Evolutionary conservation across 139 green algal genomes (phyloP).

Genomic region (Picocystis salinarum): DNA sequence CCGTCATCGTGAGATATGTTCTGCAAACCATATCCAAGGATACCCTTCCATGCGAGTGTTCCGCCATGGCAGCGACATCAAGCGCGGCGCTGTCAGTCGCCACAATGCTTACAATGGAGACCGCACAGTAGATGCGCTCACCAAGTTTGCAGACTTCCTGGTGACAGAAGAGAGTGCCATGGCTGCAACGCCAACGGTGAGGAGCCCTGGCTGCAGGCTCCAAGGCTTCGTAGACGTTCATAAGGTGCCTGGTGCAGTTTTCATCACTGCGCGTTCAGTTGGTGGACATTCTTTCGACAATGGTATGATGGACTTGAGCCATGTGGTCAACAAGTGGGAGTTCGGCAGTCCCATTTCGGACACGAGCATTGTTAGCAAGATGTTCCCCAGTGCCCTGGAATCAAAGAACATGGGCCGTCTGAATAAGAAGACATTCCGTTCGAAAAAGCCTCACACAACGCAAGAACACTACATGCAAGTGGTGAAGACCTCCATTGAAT

Average conservation of each 20-base stretch:
- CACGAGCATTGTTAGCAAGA: not conserved
- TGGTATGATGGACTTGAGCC: not conserved
- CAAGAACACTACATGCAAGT: conserved; percentile 1
- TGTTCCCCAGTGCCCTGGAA: not conserved
- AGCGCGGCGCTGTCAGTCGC: too few relatives aligned
- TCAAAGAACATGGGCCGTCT: not conserved
- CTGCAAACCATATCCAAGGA: conserved; percentile 66
- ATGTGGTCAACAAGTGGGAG: not conserved
- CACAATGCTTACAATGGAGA: conserved; percentile 58
- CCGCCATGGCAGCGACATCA: conserved; percentile 56
- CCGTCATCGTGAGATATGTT: conserved; percentile 57
- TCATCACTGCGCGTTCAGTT: not conserved
- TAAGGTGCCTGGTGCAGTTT: conserved; percentile 71
- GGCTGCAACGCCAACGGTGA: conserved; percentile 54
- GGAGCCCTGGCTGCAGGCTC: conserved; percentile 16
- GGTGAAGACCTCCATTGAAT: not conserved
- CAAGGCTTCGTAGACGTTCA: conserved; percentile 91
- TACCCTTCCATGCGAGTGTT: conserved; percentile 93
- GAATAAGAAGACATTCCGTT: not conserved
- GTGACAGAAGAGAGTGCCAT: conserved; percentile 32
- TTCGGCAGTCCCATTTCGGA: not conserved
- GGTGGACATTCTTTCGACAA: not conserved
- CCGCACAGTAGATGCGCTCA: conserved; percentile 66
- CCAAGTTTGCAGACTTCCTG: conserved; percentile 61
- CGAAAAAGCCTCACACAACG: not conserved